These are phyloP conservation scores for Fusarium sp. DNA, from an alignment of 2,329 filamentous ascomycete species.

Conservation along the genomic window DNA sequence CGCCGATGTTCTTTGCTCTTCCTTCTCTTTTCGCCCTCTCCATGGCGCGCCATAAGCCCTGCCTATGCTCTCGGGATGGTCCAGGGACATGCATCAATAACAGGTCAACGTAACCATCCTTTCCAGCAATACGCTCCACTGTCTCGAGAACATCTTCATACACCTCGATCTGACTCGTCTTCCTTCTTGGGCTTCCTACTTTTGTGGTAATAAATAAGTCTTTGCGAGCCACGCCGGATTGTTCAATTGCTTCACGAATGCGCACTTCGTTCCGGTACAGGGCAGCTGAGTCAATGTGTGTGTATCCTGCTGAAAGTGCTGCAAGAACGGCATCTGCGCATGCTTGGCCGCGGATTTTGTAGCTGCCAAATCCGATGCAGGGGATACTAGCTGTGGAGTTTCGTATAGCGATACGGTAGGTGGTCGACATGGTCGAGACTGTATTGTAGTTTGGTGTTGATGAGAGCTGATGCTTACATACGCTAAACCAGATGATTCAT, in stretches of 20 bases:
- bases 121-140: constrained; percentile 68
- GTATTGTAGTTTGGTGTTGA: background rate
- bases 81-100: constrained; percentile 76
- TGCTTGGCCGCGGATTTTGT: constrained; percentile 64
- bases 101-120: constrained; percentile 74
- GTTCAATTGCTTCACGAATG: constrained; percentile 71
- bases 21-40: constrained; percentile 71
- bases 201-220: constrained; percentile 79
- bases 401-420: constrained; percentile 38
- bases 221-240: constrained; percentile 65
- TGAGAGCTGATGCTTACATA: background rate
- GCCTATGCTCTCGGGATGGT: constrained; percentile 64
- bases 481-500: background rate
- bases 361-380: constrained; percentile 77
- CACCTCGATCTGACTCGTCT: constrained; percentile 57
- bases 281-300: constrained; percentile 73
- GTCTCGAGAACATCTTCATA: constrained; percentile 70
- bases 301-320: constrained; percentile 69
- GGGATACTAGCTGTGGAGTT: constrained; percentile 60
- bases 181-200: constrained; percentile 63
- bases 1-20: constrained; percentile 73
- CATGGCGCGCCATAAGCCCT: constrained; percentile 73
- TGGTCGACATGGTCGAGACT: constrained; percentile 3
- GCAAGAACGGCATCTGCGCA: constrained; percentile 68
- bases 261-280: constrained; percentile 74